Evolutionary conservation across 352 stramenopile species (phyloP).

Genomic region (Phytopythium sindhum): DNA sequence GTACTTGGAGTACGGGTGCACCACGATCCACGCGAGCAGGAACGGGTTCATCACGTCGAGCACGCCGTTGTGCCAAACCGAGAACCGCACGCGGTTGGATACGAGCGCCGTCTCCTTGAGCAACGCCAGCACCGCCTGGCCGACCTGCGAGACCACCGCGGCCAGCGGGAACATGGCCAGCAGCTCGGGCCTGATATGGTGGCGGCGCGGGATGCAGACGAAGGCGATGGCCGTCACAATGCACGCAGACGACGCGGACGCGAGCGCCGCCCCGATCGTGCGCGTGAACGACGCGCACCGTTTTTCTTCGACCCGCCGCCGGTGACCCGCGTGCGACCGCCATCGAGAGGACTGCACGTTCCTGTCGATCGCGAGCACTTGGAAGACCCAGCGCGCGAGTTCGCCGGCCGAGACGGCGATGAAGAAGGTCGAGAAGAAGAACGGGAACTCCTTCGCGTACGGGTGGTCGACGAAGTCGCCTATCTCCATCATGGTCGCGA

Average conservation of each 20-base stretch:
- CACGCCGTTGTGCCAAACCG: constrained; percentile 44
- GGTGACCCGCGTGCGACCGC: not conserved
- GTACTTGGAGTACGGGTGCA: constrained; percentile 60
- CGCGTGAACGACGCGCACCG: not conserved
- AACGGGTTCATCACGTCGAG: constrained; percentile 55
- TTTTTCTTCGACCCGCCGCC: too few relatives aligned
- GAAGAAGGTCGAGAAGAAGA: constrained; percentile 50
- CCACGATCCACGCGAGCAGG: constrained; percentile 55
- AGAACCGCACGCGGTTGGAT: constrained; percentile 18
- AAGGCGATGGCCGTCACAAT: constrained; percentile 17
- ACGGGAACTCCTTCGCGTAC: constrained; percentile 20
- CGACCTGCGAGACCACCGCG: constrained; percentile 31
- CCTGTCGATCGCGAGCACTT: constrained; percentile 6
- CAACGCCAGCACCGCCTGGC: constrained; percentile 31
- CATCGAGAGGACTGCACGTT: not conserved
- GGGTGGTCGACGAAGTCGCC: constrained; percentile 53
- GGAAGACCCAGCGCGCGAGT: constrained; percentile 27
- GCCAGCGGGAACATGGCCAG: constrained; percentile 30
- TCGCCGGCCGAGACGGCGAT: constrained; percentile 34
- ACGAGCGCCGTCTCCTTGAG: constrained; percentile 41
- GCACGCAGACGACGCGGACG: constrained; percentile 16
- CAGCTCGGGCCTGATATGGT: constrained; percentile 13
- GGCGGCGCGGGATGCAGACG: constrained; percentile 19
- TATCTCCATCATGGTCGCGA: constrained; percentile 64
- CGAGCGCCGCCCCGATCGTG: constrained; percentile 13